Evolutionary conservation across 192 early-diverging fungal genomes (phyloP).

Genomic region (Linnemannia schmuckeri): DNA sequence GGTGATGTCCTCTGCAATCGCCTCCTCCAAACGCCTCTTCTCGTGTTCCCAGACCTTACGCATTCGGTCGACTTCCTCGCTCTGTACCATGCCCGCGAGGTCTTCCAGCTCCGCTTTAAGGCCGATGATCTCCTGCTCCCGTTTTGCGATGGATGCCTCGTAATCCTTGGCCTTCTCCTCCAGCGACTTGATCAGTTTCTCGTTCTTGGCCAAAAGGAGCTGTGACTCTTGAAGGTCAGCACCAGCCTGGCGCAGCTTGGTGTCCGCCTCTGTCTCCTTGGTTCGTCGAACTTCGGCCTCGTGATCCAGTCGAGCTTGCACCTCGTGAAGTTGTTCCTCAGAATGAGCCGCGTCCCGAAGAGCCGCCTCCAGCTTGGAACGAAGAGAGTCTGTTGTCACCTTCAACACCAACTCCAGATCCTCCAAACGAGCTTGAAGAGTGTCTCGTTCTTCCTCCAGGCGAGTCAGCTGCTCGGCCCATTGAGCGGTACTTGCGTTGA

Average conservation of each 20-base stretch:
- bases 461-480: slow-evolving; percentile 22
- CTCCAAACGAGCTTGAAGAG: slow-evolving; percentile 32
- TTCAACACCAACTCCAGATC: slow-evolving; percentile 26
- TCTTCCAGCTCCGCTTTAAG: slow-evolving; percentile 63
- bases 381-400: slow-evolving; percentile 43
- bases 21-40: slow-evolving; percentile 59
- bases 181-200: slow-evolving; percentile 21
- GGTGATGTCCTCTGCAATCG: slow-evolving; percentile 14
- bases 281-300: slow-evolving; percentile 45
- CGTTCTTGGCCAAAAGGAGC: slow-evolving; percentile 37
- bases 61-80: slow-evolving; percentile 65
- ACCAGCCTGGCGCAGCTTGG: slow-evolving; percentile 23
- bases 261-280: slow-evolving; percentile 41
- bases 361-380: slow-evolving; percentile 49
- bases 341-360: slow-evolving; percentile 48
- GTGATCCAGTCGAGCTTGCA: slow-evolving; percentile 33
- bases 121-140: slow-evolving; percentile 54
- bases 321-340: slow-evolving; percentile 54
- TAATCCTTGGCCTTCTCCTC: slow-evolving; percentile 40
- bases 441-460: slow-evolving; percentile 38
- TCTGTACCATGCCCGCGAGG: slow-evolving; percentile 58
- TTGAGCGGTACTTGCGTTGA: slow-evolving; percentile 14
- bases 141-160: slow-evolving; percentile 35
- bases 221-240: slow-evolving; percentile 51
- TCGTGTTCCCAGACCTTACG: slow-evolving; percentile 66